These are phyloP conservation scores for Medakamo hakoo DNA, from an alignment of 139 green algal species.

Conservation along the genomic window DNA sequence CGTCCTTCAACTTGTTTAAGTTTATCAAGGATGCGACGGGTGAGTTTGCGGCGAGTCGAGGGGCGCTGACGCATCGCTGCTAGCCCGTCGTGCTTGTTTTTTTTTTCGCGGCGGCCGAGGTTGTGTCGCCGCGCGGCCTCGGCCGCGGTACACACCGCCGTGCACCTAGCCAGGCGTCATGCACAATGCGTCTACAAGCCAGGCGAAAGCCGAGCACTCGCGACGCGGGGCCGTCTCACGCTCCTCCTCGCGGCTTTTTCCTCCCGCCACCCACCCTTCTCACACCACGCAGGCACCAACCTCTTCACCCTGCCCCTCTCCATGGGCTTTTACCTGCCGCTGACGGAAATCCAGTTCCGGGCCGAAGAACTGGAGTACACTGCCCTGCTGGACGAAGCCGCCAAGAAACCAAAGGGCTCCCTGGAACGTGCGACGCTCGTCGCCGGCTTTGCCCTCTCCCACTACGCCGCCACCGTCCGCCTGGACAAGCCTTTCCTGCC, in stretches of 20 bases:
- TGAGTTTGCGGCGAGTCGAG: not conserved
- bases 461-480: not conserved
- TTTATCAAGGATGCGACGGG: not conserved
- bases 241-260: not conserved
- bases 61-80: no score
- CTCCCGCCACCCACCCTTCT: not conserved
- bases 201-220: no score
- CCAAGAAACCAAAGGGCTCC: not conserved
- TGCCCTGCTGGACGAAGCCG: slow-evolving; percentile 1
- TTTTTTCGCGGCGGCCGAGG: not conserved
- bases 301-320: not conserved
- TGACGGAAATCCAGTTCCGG: not conserved
- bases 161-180: no score
- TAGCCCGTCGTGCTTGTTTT: not conserved
- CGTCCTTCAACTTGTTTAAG: not conserved
- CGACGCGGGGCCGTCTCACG: no score
- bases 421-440: not conserved
- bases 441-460: not conserved
- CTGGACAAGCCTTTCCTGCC: not conserved
- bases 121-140: no score
- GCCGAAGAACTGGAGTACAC: slow-evolving; percentile 1
- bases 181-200: no score
- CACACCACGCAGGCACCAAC: not conserved
- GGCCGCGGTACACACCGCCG: no score
- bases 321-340: not conserved